Base-by-base conservation (phyloP, 176 grass and related monocot genomes). In the Avena atlantica region DNA sequence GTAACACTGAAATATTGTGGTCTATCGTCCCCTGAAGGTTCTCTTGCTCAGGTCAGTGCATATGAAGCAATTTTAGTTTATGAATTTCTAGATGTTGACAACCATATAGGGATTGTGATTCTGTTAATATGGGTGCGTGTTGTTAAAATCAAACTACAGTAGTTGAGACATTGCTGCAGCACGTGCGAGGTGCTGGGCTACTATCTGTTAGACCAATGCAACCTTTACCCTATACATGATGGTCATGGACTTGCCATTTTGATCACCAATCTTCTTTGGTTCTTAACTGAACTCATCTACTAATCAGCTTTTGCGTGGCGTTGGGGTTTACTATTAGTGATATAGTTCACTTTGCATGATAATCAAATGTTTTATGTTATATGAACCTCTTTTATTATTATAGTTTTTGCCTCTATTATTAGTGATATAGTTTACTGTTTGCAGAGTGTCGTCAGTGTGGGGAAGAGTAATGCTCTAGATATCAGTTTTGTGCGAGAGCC, bases 21-120 rank as follows among this genome's bases (percentile, higher is more conserved):
- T 57, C 88, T 98, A 57, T 98, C 96, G 40, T 92, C 93, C 76
- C 93, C 93, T 75, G 96, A 98, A 92, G 96, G 96, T 77, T 89
- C 86, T 55, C 90, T 98, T 98, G 91, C 96, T 58, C 66, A 97
- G 94, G 94, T 96, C 61, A 87, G 80, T 87, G 57, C 56, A 31
- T 31, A 23, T 86, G 86, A 72, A 61, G 23, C 73, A 74, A 56
- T 79, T 75, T 80, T 34, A 34, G 10, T 80, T 48, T 61, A 47
- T 1, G 6, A 61, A 81, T 68, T 76, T 76, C 14, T 68, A 48
- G 69, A 25, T 85, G 83, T 42, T n/a, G 65, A 20, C 8, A 9
- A 81, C 76, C 19, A 34, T 64, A 6, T 59, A 20, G 1, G 14
- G 29, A 12, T 8, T 66, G 24, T 80, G 1, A 78, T 49, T 21